phyloP scores from a whole-genome alignment of 495 filamentous ascomycete genomes.

The Aspergillus saccharolyticus region DNA sequence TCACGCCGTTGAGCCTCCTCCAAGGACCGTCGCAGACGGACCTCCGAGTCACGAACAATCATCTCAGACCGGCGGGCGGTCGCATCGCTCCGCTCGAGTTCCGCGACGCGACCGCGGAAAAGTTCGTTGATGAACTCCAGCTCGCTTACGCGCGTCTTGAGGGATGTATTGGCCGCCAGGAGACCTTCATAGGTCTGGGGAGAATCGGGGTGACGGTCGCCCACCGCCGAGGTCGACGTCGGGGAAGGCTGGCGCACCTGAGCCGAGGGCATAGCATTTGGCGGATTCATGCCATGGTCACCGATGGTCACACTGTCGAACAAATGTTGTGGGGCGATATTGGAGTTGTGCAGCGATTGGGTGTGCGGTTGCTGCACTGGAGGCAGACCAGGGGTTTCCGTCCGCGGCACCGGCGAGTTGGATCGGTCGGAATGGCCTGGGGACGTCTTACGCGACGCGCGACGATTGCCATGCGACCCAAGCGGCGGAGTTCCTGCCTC shows the following conservation, averaged over 20 bases:
- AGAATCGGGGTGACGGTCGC: conserved; percentile 69
- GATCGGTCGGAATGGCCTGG: conserved; percentile 73
- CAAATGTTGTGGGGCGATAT: conserved; percentile 70
- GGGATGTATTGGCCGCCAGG: conserved; percentile 66
- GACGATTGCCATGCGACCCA: conserved; percentile 52
- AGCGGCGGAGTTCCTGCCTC: conserved; percentile 52
- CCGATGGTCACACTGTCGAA: conserved; percentile 70
- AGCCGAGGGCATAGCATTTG: conserved; percentile 49
- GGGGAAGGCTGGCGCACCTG: conserved; percentile 62
- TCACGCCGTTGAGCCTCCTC: conserved; percentile 73
- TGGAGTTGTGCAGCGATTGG: conserved; percentile 53
- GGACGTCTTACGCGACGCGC: conserved; percentile 64
- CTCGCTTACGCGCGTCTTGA: conserved; percentile 89
- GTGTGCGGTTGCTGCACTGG: conserved; percentile 37
- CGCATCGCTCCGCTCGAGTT: conserved; percentile 76
- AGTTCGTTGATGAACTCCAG: conserved; percentile 94
- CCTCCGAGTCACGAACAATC: conserved; percentile 53
- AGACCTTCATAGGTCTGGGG: conserved; percentile 77
- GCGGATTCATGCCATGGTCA: conserved; percentile 56
- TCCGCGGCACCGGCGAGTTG: conserved; percentile 82
- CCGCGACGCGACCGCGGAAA: conserved; percentile 79
- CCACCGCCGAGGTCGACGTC: conserved; percentile 62
- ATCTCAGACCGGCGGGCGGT: conserved; percentile 58
- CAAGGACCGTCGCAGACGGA: conserved; percentile 59
- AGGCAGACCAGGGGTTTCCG: conserved; percentile 70